phyloP scores from a whole-genome alignment of 2,329 filamentous ascomycete species.

The Claviceps purpurea region DNA sequence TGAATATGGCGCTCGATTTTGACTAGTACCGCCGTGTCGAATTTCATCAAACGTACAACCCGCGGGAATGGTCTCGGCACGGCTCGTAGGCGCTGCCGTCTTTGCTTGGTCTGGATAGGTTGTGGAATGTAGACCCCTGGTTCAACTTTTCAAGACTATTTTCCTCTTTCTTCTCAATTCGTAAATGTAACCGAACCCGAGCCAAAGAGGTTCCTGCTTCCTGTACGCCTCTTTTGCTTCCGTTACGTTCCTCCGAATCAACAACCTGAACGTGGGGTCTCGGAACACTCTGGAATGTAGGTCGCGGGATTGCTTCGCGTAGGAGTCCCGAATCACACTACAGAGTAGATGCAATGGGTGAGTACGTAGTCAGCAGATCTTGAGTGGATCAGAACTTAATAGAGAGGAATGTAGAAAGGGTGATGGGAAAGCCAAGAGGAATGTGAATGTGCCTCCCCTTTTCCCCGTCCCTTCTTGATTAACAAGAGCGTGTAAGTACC shows the following conservation, averaged over 20 bases:
- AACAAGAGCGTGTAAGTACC: not conserved
- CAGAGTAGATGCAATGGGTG: not conserved
- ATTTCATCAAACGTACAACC: not conserved
- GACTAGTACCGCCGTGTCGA: not conserved
- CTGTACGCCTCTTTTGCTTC: not conserved
- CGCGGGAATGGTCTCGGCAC: slow-evolving; percentile 1
- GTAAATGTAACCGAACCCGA: not conserved
- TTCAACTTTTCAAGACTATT: not conserved
- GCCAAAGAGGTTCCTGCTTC: not conserved
- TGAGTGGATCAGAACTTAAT: slow-evolving; percentile 2
- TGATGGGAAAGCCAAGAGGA: not conserved
- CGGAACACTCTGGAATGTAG: slow-evolving; percentile 3
- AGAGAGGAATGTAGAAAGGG: slow-evolving; percentile 1
- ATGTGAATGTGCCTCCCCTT: not conserved
- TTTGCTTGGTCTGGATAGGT: not conserved
- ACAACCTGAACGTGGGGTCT: not conserved
- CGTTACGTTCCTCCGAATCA: not conserved
- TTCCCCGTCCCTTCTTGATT: not conserved
- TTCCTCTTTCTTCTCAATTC: not conserved
- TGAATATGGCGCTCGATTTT: not conserved
- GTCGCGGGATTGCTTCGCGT: not conserved
- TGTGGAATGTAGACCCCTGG: slow-evolving; percentile 2
- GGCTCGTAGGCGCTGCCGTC: not conserved
- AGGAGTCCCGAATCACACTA: not conserved
- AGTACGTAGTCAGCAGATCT: not conserved